Base-by-base conservation (phyloP, 495 filamentous ascomycete species). In the Lasiosphaeris hirsuta region DNA sequence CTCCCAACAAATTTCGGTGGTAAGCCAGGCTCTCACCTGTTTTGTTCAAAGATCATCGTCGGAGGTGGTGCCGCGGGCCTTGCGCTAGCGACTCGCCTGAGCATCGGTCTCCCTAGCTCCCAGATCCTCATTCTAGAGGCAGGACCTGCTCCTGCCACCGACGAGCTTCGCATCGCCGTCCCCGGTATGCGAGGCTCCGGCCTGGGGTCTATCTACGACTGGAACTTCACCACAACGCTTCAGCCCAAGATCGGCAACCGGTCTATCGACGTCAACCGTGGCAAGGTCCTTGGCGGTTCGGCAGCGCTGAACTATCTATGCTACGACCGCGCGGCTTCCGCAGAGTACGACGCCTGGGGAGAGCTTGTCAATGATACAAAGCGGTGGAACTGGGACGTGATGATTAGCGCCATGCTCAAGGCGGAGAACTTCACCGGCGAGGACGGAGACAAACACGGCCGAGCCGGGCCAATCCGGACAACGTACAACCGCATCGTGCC, bases 31-130 rank as follows among this genome's bases (percentile, higher is more conserved):
- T n/a, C n/a, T n/a, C n/a, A n/a, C n/a, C n/a, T n/a, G n/a, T n/a
- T n/a, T n/a, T n/a, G n/a, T n/a, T n/a, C n/a, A n/a, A n/a, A 68
- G 66, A 63, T 95, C 60, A 85, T 93, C 63, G 83, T 92, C 4
- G 79, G 80, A 2, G 85, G 83, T 46, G 85, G 84, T 8, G 86
- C 83, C 0, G 82, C 82, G 4, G 84, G 85, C 23, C 75, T 74
- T 53, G 73, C 75, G 3, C 69, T 86, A n/a, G 84, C 84, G 7
- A 77, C 78, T 14, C 78, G 84, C 34, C 75, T 87, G 13, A 83
- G 83, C 8, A 75, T 79, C 40, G 81, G 82, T 38, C 59, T 71
- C 7, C 74, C 78, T 10, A 66, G 76, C 10, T 72, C 80, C 39
- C 68, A 65, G 2, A 72, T 86, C 44, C 71, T 86, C 7, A 67